A percentile compares a stretch with the other conserved stretches of the same genome.
phyloP scores from a whole-genome alignment of 306 rosid genomes.

The Castanea mollissima region DNA sequence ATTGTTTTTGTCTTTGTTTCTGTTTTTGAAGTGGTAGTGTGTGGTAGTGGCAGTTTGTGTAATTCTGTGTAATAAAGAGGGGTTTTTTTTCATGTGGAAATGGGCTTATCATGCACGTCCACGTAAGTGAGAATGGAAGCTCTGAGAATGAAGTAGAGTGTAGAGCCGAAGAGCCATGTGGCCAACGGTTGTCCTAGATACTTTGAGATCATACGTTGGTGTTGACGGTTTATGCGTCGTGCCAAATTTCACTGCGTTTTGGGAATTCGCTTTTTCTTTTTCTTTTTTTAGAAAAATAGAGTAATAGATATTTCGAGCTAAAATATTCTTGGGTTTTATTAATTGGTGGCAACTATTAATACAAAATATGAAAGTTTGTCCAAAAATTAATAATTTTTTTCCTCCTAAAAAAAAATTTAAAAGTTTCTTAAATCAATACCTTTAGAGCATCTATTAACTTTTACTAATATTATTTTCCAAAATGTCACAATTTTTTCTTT shows the following conservation, averaged over 20 bases:
- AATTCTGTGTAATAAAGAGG: neutral
- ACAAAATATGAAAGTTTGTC: too few relatives aligned
- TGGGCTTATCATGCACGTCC: neutral
- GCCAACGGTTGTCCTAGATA: constrained; percentile 15
- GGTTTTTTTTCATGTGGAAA: neutral
- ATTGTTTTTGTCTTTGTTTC: neutral
- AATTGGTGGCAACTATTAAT: too few relatives aligned
- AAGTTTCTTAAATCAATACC: too few relatives aligned
- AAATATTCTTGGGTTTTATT: too few relatives aligned
- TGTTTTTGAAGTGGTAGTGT: neutral
- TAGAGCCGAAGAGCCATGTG: neutral
- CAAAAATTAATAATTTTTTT: too few relatives aligned
- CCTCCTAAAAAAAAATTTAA: too few relatives aligned
- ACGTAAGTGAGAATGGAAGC: constrained; percentile 3
- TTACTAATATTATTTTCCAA: too few relatives aligned
- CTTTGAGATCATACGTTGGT: neutral
- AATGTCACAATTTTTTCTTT: too few relatives aligned
- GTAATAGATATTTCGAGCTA: too few relatives aligned
- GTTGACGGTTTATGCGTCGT: neutral
- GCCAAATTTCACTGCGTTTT: neutral
- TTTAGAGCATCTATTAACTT: too few relatives aligned
- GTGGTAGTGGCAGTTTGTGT: constrained; percentile 35
- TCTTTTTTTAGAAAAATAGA: too few relatives aligned
- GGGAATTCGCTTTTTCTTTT: neutral
- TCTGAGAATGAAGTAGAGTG: neutral